Base-by-base conservation (phyloP, 208 protist genomes). In the Porcisia hertigi region DNA sequence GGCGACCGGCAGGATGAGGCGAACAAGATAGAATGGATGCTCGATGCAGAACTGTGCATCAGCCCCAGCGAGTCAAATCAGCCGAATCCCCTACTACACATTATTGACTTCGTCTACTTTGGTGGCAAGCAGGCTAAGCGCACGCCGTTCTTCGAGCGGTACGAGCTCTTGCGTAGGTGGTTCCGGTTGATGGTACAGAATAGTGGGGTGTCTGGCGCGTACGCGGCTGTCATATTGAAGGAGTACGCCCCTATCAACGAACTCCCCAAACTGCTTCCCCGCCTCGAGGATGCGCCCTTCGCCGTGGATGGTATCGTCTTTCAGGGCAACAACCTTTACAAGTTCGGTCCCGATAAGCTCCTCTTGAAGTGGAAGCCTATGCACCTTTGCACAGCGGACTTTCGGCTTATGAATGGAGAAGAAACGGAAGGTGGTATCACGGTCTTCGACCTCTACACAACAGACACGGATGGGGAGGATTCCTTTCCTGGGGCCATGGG, bases 301-400 rank as follows among this genome's bases (percentile, higher is more conserved):
- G 75, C 84, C 1, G 85, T 95, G 63, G 93, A 97, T 69, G 93
- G 93, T 52, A 79, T 97, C 18, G 85, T 97, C 7, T 96, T 97
- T 70, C 93, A 97, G 81, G 83, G 92, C 74, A 88, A 86, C 69
- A 79, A 82, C 34, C 39, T 84, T 53, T 97, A 97, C 80, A 82
- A 82, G 71, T 93, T 87, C 70, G 91, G 91, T 8, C 34, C 76
- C 0, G 93, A 97, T 81, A 90, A 86, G 71, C 70, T 78, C 23
- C 78, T 97, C 71, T 71, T 89, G 62, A 97, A 97, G 74, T 97
- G 93, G 93, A 97, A 97, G 77, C 91, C 93, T n/a, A 65, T 90
- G 62, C 75, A 86, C 23, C 78, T 91, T 30, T 97, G 93, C 84
- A 96, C 91, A 41, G 93, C 83, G 1, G 93, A 97, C 75, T 96